Evolutionary conservation across 495 filamentous ascomycete genomes (phyloP).

Genomic region (Wilcoxina mikolae): DNA sequence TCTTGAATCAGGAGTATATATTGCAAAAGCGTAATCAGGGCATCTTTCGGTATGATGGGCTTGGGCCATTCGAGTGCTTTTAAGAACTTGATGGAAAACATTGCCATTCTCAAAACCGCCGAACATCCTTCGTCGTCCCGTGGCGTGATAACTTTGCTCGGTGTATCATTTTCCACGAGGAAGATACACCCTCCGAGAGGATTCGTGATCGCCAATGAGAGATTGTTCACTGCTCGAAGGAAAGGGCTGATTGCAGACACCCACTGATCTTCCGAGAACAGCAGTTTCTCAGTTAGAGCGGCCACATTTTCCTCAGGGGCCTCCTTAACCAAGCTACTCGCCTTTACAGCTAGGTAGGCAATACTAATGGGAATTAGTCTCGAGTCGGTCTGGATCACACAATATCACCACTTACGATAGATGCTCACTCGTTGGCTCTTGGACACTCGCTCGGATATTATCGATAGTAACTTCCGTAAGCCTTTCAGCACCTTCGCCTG

Average conservation of each 20-base stretch:
- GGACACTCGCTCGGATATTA: conserved; percentile 40
- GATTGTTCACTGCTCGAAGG: conserved; percentile 41
- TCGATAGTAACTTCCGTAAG: conserved; percentile 31
- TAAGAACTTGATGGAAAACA: conserved; percentile 48
- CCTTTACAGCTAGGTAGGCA: conserved; percentile 40
- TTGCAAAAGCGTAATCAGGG: conserved; percentile 28
- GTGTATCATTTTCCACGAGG: conserved; percentile 35
- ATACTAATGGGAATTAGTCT: conserved; percentile 29
- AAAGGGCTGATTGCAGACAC: conserved; percentile 42
- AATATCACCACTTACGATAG: conserved; percentile 30
- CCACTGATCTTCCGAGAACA: conserved; percentile 40
- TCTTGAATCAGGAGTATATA: conserved; percentile 42
- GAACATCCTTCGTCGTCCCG: conserved; percentile 56
- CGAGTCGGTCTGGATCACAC: background rate
- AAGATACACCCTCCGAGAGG: conserved; percentile 55
- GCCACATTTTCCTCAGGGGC: conserved; percentile 27
- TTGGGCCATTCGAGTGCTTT: conserved; percentile 2
- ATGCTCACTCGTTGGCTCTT: conserved; percentile 38
- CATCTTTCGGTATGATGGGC: conserved; percentile 4
- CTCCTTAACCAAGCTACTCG: conserved; percentile 37
- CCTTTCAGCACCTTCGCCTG: conserved; percentile 15
- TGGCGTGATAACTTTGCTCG: background rate
- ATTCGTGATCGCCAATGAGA: conserved; percentile 56
- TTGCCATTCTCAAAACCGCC: conserved; percentile 54
- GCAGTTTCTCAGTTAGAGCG: conserved; percentile 31